Evolutionary conservation across 2,329 filamentous ascomycete species (phyloP), one percentile per base, ranked within the genome.

Genomic region (Fusarium hostae): DNA sequence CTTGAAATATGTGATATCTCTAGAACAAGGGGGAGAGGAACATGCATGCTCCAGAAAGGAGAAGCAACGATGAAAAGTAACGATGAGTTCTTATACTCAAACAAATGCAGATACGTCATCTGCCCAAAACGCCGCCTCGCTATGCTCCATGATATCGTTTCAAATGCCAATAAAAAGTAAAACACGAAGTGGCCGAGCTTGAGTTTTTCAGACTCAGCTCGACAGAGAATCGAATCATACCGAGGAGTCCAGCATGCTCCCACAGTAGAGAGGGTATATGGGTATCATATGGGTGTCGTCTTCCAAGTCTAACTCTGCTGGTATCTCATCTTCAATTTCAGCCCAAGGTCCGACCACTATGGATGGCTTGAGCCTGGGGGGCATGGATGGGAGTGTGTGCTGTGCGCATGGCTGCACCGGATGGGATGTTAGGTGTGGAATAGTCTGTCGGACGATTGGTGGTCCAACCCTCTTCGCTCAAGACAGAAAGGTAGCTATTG

Each of bases 401-500:
- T 18, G 79, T 73, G 51, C 76, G 75, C 22, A 82, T 75, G 32
- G 74, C 70, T 44, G 78, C 68, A 55, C 78, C 67, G 11, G 78
- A 74, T 30, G 77, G 60, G 35, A 80, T 70, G 54, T 58, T 67
- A 43, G 75, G 60, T 13, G 73, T 54, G 40, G 72, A 59, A 59
- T 68, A 77, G 35, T 77, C 75, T 51, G 75, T 22, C n/a, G 73
- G 58, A 13, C 61, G 70, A 18, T 66, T 76, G 20, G 75, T 50
- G 35, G 45, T 86, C 88, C 89, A 91, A 44, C 83, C 86, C 79
- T 96, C 93, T 76, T 97, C 95, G 66, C 92, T 92, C 55, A 98
- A 85, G 18, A 93, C 94, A 70, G 91, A 95, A 41, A 99, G 87
- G 87, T 97, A 99, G 40, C 91, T 92, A 75, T 91, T 94, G 35